Conservation (phyloP, 2,329 filamentous ascomycete species). For the Colletotrichum gloeosporioides region DNA sequence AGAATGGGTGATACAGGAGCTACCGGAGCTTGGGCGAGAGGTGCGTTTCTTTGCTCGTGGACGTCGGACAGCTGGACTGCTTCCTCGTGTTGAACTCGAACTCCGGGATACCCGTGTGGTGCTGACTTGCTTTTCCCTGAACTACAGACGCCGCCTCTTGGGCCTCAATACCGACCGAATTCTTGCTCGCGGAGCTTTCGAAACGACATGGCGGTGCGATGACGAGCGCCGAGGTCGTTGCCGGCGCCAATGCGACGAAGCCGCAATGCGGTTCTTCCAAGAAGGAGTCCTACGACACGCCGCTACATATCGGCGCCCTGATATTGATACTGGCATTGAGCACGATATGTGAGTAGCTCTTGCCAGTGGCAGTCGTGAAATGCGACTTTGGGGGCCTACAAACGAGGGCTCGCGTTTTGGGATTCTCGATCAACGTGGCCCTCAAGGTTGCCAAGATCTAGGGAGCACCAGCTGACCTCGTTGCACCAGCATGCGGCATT, state of each 20-base stretch:
- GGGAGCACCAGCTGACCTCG: background rate
- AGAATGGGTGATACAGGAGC: constrained; percentile 19
- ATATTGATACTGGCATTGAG: constrained; percentile 69
- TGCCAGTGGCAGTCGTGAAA: too few relatives aligned
- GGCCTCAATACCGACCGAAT: constrained; percentile 57
- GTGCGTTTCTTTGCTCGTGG: background rate
- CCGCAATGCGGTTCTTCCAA: constrained; percentile 59
- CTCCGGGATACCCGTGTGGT: background rate
- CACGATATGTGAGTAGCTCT: constrained; percentile 52
- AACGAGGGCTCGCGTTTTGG: background rate
- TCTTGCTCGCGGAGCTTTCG: constrained; percentile 58
- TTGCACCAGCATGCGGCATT: constrained; percentile 63
- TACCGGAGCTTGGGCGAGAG: constrained; percentile 10
- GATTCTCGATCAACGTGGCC: background rate
- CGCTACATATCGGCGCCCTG: constrained; percentile 71
- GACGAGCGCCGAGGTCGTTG: background rate
- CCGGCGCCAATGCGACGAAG: constrained; percentile 39
- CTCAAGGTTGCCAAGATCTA: background rate
- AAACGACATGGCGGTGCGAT: constrained; percentile 44
- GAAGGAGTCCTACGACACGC: constrained; percentile 66
- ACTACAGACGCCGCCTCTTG: constrained; percentile 39
- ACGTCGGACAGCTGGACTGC: background rate
- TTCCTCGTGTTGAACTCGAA: background rate
- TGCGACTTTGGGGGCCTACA: background rate
- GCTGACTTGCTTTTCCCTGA: background rate